phyloP scores from a whole-genome alignment of 2,329 filamentous ascomycete species.

The Ambrosiella beaveri region DNA sequence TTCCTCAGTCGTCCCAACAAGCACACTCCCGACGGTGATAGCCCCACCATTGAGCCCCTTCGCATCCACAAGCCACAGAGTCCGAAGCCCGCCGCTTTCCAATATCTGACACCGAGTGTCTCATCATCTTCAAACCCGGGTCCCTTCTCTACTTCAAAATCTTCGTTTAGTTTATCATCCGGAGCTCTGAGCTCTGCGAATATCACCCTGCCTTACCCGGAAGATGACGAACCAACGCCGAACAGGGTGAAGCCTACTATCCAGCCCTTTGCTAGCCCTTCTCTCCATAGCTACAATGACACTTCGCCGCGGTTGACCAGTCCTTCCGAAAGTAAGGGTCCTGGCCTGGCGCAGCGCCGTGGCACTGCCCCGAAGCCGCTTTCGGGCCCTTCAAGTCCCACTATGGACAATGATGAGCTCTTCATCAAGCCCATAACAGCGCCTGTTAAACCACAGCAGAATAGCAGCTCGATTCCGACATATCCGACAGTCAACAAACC shows the following conservation, averaged over 20 bases:
- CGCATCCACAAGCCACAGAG: conserved; percentile 69
- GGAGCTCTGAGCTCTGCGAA: conserved; percentile 54
- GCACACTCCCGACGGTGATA: conserved; percentile 36
- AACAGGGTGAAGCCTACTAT: conserved; percentile 17
- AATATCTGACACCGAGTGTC: conserved; percentile 32
- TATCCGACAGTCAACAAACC: conserved; percentile 31
- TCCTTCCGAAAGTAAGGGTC: conserved; percentile 38
- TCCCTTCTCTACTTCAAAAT: conserved; percentile 28
- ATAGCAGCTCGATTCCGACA: background rate
- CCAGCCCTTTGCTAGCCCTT: conserved; percentile 26
- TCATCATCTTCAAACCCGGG: conserved; percentile 23
- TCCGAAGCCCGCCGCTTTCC: conserved; percentile 31
- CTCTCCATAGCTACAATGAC: conserved; percentile 31
- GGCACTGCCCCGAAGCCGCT: conserved; percentile 68
- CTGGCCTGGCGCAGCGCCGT: conserved; percentile 61
- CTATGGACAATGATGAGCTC: conserved; percentile 58
- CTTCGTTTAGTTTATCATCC: conserved; percentile 45
- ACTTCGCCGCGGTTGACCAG: conserved; percentile 36
- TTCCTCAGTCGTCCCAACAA: conserved; percentile 47
- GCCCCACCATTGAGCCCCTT: conserved; percentile 66
- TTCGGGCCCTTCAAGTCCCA: conserved; percentile 64
- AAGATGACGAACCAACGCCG: conserved; percentile 40
- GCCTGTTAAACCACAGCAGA: conserved; percentile 20
- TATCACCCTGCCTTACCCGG: conserved; percentile 50
- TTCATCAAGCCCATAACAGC: conserved; percentile 49